Base-by-base conservation (phyloP, 2,329 filamentous ascomycete genomes). In the Pseudogymnoascus sp. region DNA sequence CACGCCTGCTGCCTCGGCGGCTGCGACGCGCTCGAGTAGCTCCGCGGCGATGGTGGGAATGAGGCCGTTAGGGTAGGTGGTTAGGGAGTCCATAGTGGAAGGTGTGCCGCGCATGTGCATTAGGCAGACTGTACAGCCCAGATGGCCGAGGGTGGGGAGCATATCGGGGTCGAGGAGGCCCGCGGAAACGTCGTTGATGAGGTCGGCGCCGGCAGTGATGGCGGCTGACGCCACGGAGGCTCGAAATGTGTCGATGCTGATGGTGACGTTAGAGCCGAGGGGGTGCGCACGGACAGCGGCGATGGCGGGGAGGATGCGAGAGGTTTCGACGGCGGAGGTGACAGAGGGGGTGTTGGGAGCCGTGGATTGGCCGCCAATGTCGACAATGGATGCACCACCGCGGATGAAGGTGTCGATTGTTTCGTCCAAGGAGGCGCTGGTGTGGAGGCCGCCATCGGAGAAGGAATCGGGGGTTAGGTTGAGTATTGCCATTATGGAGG, bases 401-500 rank as follows among this genome's bases (percentile, higher is more conserved):
- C 77, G 75, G 65, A 96, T 83, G 72, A 91, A 86, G 10, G 76
- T 69, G 60, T 79, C 76, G 14, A 93, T 80, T 1, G 84, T 88
- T 11, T 79, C 72, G 11, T 80, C 76, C 26, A 95, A 80, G 26
- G 84, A 79, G 11, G 76, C 71, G 24, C 78, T 71, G 47, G 77
- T 76, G 74, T 92, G 83, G 7, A 79, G 71, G 7, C 92, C 92
- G 62, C 92, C 93, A 72, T 97, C 93, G 0, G 93, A 97, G 78
- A 99, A 99, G 8, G 93, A 97, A 76, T 99, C 93, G 0, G 93
- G 93, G 0, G 95, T 97, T 61, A 96, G 78, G 75, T 99, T 99
- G 53, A 97, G 80, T 67, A 99, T 96, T 62, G 90, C 90, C 95
- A 99, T 99, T 68, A 97, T 77, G 53, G 86, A 85, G 0, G 93